Evolutionary conservation across 225 moss, liverwort and hornwort genomes (phyloP).

Genomic region (Pseudisothecium myosuroides): DNA sequence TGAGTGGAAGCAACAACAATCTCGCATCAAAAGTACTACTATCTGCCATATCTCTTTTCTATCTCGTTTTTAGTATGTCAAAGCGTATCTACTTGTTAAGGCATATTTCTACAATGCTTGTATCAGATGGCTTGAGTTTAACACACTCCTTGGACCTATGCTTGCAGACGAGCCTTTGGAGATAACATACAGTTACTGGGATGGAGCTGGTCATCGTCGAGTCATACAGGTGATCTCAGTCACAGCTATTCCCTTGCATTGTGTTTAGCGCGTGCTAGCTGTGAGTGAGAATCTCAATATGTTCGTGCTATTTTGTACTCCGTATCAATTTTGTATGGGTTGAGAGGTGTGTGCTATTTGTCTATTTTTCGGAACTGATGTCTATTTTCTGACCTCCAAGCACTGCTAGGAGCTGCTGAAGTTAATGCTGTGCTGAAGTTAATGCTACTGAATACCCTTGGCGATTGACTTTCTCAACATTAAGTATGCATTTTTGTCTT

Average conservation of each 20-base stretch:
- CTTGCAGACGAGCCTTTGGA: conserved; percentile 88
- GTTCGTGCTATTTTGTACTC: neutral
- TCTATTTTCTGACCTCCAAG: neutral
- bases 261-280: neutral
- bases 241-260: neutral
- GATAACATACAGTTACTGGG: conserved; percentile 99
- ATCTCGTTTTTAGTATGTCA: neutral
- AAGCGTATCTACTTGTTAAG: neutral
- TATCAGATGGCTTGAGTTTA: neutral
- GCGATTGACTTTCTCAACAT: neutral
- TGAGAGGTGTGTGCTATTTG: neutral
- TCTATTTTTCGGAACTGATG: neutral
- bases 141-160: neutral
- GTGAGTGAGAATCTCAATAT: neutral
- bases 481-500: neutral
- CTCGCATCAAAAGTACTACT: conserved; percentile 70
- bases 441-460: neutral
- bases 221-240: conserved; percentile 68
- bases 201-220: conserved; percentile 99
- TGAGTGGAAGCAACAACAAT: conserved; percentile 90
- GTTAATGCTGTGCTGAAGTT: neutral
- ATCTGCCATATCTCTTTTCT: neutral
- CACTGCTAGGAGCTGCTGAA: neutral
- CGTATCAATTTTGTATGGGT: neutral
- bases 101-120: neutral